Base-by-base conservation (phyloP, 176 grass and related monocot species). In the Triticum turgidum region DNA sequence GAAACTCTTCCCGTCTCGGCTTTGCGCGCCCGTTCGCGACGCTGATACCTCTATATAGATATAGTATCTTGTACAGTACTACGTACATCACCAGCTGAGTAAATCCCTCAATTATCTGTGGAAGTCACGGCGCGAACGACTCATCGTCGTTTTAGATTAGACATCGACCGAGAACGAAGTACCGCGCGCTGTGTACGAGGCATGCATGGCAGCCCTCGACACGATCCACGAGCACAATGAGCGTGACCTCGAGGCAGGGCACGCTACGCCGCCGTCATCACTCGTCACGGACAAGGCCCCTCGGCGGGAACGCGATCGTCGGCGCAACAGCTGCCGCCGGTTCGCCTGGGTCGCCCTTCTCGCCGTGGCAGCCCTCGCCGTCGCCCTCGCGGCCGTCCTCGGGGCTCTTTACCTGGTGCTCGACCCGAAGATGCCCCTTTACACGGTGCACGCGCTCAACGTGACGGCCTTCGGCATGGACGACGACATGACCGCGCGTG, bases 341-440 rank as follows among this genome's bases (percentile, higher is more conserved):
- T 1, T 69, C 1, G 80, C 73, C 73, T 79, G 83, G 42, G 18
- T 2, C 72, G 7, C 32, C 0, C 33, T 86, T 83, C 1, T 64
- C 71, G 1, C 42, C 13, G 30, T 29, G 2, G 4, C 56, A 32
- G 33, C 2, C 71, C 9, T 71, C 12, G 70, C 17, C 3, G 12
- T 71, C 44, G 54, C 61, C 22, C 69, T 86, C 30, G 24, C 42
- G 42, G 71, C 41, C n/a, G 5, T 9, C 41, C 41, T 74, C 22
- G 80, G 34, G 5, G 24, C 20, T 1, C 61, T 82, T 7, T 91
- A 91, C 82, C 14, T 88, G 9, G 78, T 11, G 39, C 61, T 92
- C 17, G 79, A 88, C 65, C 86, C 90, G 39, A 92, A 88, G 79
- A 65, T 92, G 4, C 90, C 90, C n/a, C 65, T 34, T 1, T 91